Evolutionary conservation across 306 rosid species (phyloP), one percentile per base, ranked within the genome.

Genomic region (Purshia tridentata): DNA sequence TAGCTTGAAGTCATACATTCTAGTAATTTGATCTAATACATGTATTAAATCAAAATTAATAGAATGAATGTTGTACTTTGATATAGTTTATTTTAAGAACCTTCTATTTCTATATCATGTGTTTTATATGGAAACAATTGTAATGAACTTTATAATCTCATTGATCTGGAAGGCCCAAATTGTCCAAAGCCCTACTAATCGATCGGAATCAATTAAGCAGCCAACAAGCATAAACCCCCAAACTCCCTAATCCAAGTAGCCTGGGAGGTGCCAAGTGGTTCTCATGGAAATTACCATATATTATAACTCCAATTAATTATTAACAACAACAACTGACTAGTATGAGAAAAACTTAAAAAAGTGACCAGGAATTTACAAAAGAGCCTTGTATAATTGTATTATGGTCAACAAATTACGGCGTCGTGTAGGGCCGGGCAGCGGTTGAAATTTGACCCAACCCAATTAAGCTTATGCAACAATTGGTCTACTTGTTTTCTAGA

Each of bases 361-460:
- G 15, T 9, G 47, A 48, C 23, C 54, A 60, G 9, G 11, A 68
- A 4, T 40, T 6, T 6, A 42, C 39, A 11, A 45, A 29, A 44
- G 13, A 58, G 15, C 47, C 9, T 3, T 7, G 22, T 23, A 29
- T 29, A 1, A 29, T 3, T 7, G 22, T 23, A 29, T 29, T 29
- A 29, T 62, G 57, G 63, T 73, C 58, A 73, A 59, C 10, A 22
- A 35, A 8, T 9, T 15, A 50, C 15, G 41, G 42, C 19, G 59
- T 20, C 14, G 18, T 1, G 15, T 16, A 63, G 76, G 69, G 59
- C 4, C 65, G 63, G 47, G 9, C 68, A 63, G 62, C 15, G 11
- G 58, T 59, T 75, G 49, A 56, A 46, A 20, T 63, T 63, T 75
- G 76, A 64, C 73, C 42, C 50, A 41, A 39, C 35, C 35, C 35